Evolutionary conservation across 1,284 basidiomycete genomes (phyloP).

Genomic region (Heterobasidion occidentale): DNA sequence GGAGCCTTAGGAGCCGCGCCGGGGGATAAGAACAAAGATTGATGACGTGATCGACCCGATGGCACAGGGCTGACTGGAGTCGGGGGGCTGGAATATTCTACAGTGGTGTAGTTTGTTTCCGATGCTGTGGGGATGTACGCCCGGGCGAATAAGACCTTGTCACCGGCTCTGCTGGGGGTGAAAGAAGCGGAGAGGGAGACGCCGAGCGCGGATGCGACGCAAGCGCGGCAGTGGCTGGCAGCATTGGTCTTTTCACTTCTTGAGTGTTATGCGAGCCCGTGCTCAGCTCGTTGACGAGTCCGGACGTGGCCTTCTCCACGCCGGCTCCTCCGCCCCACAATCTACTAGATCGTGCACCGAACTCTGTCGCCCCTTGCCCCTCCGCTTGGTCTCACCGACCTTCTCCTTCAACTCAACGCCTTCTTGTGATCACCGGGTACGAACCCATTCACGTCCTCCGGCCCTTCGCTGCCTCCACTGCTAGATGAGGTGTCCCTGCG

Average conservation of each 20-base stretch:
- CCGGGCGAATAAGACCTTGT: constrained; percentile 9
- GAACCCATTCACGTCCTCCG: constrained; percentile 44
- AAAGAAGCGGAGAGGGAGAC: constrained; percentile 24
- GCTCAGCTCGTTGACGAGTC: not conserved
- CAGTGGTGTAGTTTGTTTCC: constrained; percentile 10
- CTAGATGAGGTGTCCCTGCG: constrained; percentile 33
- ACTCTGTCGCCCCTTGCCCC: constrained; percentile 50
- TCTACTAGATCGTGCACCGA: constrained; percentile 77
- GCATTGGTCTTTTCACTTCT: constrained; percentile 1
- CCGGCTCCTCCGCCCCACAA: constrained; percentile 55
- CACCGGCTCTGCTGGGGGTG: constrained; percentile 11
- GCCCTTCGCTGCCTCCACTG: constrained; percentile 38
- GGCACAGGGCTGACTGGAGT: constrained; percentile 10
- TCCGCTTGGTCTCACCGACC: constrained; percentile 13
- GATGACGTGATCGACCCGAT: constrained; percentile 41
- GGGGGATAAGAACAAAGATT: constrained; percentile 61
- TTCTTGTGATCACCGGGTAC: constrained; percentile 9
- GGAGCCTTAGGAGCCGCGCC: constrained; percentile 28
- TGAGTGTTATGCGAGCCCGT: constrained; percentile 5
- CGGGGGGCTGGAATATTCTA: constrained; percentile 7
- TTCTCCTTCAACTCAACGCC: constrained; percentile 9
- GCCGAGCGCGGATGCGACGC: constrained; percentile 5
- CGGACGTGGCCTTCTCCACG: constrained; percentile 2
- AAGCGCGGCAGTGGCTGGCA: not conserved
- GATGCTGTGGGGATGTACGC: constrained; percentile 17